Conservation (phyloP, 352 stramenopile genomes). For the Thalassiosira livingstoniorum region DNA sequence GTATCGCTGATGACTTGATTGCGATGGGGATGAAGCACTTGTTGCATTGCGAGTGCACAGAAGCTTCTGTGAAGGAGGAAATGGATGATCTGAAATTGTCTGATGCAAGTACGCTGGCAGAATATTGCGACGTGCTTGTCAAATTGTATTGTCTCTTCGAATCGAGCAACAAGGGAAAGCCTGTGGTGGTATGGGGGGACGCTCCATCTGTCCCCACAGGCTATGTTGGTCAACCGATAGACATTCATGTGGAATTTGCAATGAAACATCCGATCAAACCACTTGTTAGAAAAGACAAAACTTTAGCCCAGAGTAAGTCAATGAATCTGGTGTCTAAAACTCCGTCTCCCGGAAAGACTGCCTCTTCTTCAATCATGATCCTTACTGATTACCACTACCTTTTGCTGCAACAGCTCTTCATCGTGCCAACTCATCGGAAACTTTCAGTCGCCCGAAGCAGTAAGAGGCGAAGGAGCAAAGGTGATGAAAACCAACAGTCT, state of each 20-base stretch:
- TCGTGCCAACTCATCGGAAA: no score
- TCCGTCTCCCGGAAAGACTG: no score
- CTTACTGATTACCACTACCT: no score
- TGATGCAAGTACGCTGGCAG: constrained; percentile 15
- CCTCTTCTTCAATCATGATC: no score
- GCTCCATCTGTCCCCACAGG: constrained; percentile 11
- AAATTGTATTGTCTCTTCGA: constrained; percentile 30
- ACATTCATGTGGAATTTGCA: constrained; percentile 22
- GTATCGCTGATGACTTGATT: constrained; percentile 18
- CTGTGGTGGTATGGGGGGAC: constrained; percentile 15
- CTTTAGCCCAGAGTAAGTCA: not conserved
- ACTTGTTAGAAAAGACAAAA: not conserved
- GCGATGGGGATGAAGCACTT: constrained; percentile 31
- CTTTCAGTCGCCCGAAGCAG: no score
- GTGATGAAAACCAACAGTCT: no score
- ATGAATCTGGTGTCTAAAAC: no score
- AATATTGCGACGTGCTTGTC: constrained; percentile 24
- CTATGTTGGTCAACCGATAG: constrained; percentile 10
- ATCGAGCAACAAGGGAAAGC: not conserved
- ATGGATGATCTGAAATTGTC: constrained; percentile 18
- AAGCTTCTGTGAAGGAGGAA: constrained; percentile 29
- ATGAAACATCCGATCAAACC: not conserved
- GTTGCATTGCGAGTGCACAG: constrained; percentile 2
- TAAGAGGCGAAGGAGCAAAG: no score
- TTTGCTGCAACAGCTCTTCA: no score